Percentiles rank a stretch among this genome's conserved stretches.
Conservation (phyloP, 805 yeast species). For the Saccharomycopsis fodiens region DNA sequence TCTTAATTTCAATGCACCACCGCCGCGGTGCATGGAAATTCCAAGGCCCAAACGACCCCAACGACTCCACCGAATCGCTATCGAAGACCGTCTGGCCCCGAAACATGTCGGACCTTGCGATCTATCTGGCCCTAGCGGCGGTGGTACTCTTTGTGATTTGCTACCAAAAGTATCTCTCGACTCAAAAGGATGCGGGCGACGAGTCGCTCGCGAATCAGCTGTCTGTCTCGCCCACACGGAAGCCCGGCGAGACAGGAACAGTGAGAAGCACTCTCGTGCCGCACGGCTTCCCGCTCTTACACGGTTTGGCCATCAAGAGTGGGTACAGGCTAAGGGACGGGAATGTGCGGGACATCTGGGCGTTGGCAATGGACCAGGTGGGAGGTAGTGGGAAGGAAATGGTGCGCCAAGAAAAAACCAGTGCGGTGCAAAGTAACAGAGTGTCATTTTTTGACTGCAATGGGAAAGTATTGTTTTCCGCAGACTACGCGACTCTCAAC, state of each 20-base stretch:
- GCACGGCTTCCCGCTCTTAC: constrained; percentile 46
- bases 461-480: constrained; percentile 5
- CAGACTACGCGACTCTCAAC: constrained; percentile 10
- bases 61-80: too few species aligned
- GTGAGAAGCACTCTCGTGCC: constrained; percentile 58
- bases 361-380: constrained; percentile 23
- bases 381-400: background rate
- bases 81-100: too few species aligned
- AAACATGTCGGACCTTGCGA: background rate
- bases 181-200: constrained; percentile 17
- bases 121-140: background rate
- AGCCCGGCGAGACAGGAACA: constrained; percentile 49
- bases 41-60: too few species aligned
- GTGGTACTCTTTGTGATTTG: constrained; percentile 1
- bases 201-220: constrained; percentile 36
- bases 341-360: constrained; percentile 52
- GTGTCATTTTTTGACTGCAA: constrained; percentile 3
- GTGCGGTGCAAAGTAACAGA: background rate
- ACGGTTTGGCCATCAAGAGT: constrained; percentile 48
- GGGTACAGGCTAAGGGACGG: constrained; percentile 54
- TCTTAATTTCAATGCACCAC: background rate
- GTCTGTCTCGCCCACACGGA: constrained; percentile 45
- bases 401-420: constrained; percentile 20
- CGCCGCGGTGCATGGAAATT: background rate
- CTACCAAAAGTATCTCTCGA: constrained; percentile 19